Base-by-base conservation (phyloP, 176 grass and related monocot species). In the Cocos nucifera region DNA sequence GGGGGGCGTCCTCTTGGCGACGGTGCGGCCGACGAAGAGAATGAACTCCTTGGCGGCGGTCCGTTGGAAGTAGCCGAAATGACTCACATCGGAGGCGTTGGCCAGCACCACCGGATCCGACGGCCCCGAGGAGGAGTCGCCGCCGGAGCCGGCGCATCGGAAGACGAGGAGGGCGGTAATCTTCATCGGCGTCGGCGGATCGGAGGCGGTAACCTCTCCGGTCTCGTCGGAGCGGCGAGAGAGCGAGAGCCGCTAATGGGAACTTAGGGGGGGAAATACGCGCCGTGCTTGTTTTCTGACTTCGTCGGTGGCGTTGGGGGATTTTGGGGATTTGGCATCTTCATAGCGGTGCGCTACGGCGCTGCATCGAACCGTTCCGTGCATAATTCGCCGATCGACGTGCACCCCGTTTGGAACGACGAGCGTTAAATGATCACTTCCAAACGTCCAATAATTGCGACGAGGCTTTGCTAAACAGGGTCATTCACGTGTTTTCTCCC, bases 1-100 rank as follows among this genome's bases (percentile, higher is more conserved):
- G 14, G 76, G 63, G 1, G 80, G 58, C 2, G 88, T 92, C 21
- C 88, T 81, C 70, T 92, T 78, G 57, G 93, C 78, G 62, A 92
- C 84, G 59, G 84, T 92, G 48, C 93, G 87, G 7, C 76, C 76
- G 44, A 98, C 87, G 62, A 98, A 89, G 55, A 83, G 51, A 65
- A 98, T 98, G 73, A 98, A 88, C 67, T 98, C 88, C 14, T 75
- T 83, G 49, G 87, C 87, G 19, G 81, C 84, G 56, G 67, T 25
- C 26, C 84, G 72, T 70, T 86, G 84, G 76, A 98, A 92, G 76
- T 78, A 98, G 15, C 93, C 84, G 22, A 89, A 92, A 75, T 88
- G 87, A 73, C 84, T 98, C n/a, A 92, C 93, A 44, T 98, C 81
- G 19, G 93, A 85, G 24, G 81, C 87, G 81, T 89, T 92, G 29